A percentile compares a stretch with the other conserved stretches of the same genome.
phyloP scores from a whole-genome alignment of 2,329 filamentous ascomycete genomes.

The Huntiella moniliformis region DNA sequence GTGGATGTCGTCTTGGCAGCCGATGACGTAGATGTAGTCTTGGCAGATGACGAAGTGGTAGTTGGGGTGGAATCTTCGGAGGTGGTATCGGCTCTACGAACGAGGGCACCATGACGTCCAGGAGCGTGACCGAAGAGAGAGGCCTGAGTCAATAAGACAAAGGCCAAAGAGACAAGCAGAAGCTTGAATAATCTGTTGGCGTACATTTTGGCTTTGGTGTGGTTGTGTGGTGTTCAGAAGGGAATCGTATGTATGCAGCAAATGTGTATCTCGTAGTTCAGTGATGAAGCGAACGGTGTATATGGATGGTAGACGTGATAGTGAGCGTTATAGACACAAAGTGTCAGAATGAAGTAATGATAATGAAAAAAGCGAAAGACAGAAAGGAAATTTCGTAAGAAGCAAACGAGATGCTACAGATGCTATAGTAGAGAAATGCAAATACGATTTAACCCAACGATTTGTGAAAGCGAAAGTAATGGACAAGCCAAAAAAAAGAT shows the following conservation, averaged over 20 bases:
- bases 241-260: neutral
- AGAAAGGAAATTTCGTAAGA: neutral
- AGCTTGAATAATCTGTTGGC: constrained; percentile 26
- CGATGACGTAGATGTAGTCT: neutral
- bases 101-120: constrained; percentile 7
- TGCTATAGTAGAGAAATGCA: neutral
- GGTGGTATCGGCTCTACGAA: constrained; percentile 5
- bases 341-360: neutral
- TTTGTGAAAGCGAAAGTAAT: neutral
- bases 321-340: neutral
- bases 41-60: constrained; percentile 1
- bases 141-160: constrained; percentile 28
- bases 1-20: neutral
- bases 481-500: neutral
- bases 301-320: neutral
- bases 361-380: neutral
- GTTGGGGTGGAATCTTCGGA: neutral
- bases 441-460: neutral
- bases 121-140: constrained; percentile 16
- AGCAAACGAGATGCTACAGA: neutral
- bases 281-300: no score
- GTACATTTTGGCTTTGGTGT: constrained; percentile 25
- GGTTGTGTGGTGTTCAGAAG: neutral
- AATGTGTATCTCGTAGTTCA: no score
- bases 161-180: constrained; percentile 29